Conservation (phyloP, 192 early-diverging fungal genomes). For the Rhizophagus clarus region DNA sequence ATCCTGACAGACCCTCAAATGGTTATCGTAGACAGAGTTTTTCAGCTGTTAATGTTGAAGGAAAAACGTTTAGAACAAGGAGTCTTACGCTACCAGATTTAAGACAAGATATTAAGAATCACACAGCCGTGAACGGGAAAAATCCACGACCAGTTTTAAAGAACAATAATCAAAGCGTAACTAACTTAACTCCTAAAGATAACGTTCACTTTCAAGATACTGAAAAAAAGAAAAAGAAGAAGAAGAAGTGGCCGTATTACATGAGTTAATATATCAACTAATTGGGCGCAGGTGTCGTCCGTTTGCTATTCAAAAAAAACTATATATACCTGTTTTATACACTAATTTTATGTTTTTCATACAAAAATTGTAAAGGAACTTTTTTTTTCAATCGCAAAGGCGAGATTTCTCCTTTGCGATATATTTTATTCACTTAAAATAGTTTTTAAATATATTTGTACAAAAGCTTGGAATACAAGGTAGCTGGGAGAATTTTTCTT, state of each 20-base stretch:
- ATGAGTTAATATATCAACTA: background rate
- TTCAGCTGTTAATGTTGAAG: background rate
- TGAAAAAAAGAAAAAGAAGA: background rate
- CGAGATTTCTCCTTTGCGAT: slow-evolving; percentile 8
- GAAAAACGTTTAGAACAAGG: background rate
- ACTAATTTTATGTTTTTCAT: no score
- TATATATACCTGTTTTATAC: background rate
- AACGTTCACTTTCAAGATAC: background rate
- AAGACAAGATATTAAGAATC: background rate
- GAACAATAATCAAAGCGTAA: background rate
- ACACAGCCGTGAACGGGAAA: background rate
- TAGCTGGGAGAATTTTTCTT: background rate
- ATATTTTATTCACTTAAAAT: background rate
- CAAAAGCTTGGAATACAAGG: background rate
- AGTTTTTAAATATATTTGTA: slow-evolving; percentile 7
- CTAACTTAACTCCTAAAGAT: background rate
- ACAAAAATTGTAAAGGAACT: no score
- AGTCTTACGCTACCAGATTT: background rate
- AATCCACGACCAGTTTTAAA: background rate
- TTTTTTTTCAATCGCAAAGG: no score
- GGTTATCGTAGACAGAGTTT: background rate
- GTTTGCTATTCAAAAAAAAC: background rate
- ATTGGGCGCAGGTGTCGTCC: background rate
- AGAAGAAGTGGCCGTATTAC: background rate
- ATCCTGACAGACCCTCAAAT: background rate